Conservation (phyloP, 805 yeast genomes). For the Metschnikowia santaceciliae region DNA sequence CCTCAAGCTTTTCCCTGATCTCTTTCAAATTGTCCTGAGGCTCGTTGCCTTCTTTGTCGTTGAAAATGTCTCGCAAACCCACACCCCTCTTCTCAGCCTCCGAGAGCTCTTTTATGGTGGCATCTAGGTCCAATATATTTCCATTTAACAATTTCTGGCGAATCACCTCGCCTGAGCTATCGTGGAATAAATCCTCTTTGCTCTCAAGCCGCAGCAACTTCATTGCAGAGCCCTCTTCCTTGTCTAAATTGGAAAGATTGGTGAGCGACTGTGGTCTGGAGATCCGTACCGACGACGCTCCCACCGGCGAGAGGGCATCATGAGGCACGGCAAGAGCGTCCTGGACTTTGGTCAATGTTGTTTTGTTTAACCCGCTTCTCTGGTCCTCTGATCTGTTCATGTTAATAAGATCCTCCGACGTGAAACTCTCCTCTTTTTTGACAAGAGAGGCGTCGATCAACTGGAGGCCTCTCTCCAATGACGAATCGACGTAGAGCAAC, state of each 20-base stretch:
- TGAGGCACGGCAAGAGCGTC: constrained; percentile 6
- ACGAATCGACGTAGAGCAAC: constrained; percentile 64
- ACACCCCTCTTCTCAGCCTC: constrained; percentile 32
- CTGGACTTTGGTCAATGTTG: constrained; percentile 4
- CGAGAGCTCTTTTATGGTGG: constrained; percentile 29
- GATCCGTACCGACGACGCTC: constrained; percentile 9
- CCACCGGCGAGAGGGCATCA: constrained; percentile 7
- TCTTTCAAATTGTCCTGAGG: constrained; percentile 6
- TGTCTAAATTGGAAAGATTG: constrained; percentile 31
- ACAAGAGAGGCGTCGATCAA: constrained; percentile 35
- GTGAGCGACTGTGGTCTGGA: constrained; percentile 20
- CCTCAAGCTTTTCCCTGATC: constrained; percentile 8
- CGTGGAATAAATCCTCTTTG: constrained; percentile 7
- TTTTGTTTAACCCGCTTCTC: constrained; percentile 12
- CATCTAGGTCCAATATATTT: constrained; percentile 32
- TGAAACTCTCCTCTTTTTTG: constrained; percentile 12
- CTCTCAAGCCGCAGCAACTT: constrained; percentile 27
- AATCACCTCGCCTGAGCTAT: constrained; percentile 37
- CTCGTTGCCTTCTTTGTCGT: constrained; percentile 3
- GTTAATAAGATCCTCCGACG: constrained; percentile 13
- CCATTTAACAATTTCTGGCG: constrained; percentile 29
- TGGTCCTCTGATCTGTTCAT: constrained; percentile 24
- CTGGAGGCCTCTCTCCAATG: constrained; percentile 55
- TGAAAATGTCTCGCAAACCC: constrained; percentile 23
- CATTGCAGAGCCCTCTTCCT: constrained; percentile 41